These are phyloP conservation scores for Psilocybe cyanescens DNA, from an alignment of 768 basidiomycete genomes.

Conservation along the genomic window DNA sequence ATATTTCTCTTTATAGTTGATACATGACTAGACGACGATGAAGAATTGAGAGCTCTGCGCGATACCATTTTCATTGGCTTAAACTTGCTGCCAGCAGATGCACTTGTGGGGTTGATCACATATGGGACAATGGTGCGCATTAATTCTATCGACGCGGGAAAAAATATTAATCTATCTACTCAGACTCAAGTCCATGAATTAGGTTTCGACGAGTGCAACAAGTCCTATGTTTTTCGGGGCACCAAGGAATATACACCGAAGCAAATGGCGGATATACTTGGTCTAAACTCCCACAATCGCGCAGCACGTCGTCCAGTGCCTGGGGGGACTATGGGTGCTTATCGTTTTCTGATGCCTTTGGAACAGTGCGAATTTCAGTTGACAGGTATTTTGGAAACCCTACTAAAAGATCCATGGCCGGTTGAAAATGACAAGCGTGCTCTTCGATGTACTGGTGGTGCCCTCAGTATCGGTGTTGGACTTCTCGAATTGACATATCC, in stretches of 20 bases:
- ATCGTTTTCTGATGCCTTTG: constrained; percentile 90
- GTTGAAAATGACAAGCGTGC: constrained; percentile 94
- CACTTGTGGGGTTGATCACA: constrained; percentile 94
- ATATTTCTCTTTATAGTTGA: constrained; percentile 98
- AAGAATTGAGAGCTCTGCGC: constrained; percentile 94
- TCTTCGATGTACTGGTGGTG: constrained; percentile 93
- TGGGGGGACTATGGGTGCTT: constrained; percentile 66
- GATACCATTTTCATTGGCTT: constrained; percentile 95
- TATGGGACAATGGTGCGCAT: constrained; percentile 91
- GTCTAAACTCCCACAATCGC: constrained; percentile 76
- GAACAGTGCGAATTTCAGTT: constrained; percentile 96
- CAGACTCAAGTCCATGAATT: constrained; percentile 99
- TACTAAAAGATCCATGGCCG: constrained; percentile 95
- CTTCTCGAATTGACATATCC: constrained; percentile 94
- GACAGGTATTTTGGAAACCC: constrained; percentile 87
- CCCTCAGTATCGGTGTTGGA: constrained; percentile 91
- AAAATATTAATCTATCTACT: neutral
- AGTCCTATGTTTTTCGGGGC: constrained; percentile 98
- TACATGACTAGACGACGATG: constrained; percentile 94
- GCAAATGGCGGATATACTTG: constrained; percentile 98
- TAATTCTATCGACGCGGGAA: neutral
- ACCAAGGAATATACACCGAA: constrained; percentile 96
- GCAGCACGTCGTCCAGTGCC: constrained; percentile 86
- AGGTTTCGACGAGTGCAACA: constrained; percentile 93
- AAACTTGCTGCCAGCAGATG: constrained; percentile 90